phyloP scores from a whole-genome alignment of 2,329 filamentous ascomycete genomes.

The Teratosphaeria destructans region DNA sequence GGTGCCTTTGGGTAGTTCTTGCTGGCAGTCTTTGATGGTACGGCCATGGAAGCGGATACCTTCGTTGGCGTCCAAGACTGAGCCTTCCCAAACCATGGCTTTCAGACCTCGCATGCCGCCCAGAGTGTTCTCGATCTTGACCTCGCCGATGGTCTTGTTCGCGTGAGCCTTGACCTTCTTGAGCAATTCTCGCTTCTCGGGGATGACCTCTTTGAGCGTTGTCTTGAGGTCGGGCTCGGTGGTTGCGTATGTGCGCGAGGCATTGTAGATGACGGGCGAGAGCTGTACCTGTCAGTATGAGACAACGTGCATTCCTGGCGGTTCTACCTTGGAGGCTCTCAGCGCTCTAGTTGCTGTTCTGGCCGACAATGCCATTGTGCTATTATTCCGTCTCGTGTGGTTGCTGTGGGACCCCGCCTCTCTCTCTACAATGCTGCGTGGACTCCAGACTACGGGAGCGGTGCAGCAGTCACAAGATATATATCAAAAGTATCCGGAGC shows the following conservation, averaged over 20 bases:
- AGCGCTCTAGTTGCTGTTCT: constrained; percentile 53
- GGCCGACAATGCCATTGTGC: constrained; percentile 53
- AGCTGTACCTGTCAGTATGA: constrained; percentile 12
- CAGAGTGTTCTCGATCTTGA: constrained; percentile 88
- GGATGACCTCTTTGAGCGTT: constrained; percentile 72
- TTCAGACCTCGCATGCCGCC: constrained; percentile 94
- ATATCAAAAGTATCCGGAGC: neutral
- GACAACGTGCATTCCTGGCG: neutral
- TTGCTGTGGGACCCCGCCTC: constrained; percentile 1
- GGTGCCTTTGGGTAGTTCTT: constrained; percentile 82
- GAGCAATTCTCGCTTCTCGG: constrained; percentile 83
- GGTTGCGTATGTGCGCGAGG: constrained; percentile 53
- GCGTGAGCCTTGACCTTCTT: constrained; percentile 85
- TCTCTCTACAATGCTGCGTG: neutral
- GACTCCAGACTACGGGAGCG: neutral
- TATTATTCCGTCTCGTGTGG: neutral
- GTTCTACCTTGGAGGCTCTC: constrained; percentile 50
- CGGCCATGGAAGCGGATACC: constrained; percentile 96
- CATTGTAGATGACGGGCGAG: constrained; percentile 12
- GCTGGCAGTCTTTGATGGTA: constrained; percentile 96
- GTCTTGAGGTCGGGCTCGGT: constrained; percentile 84
- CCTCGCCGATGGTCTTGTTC: constrained; percentile 75
- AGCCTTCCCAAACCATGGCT: constrained; percentile 98
- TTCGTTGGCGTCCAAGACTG: constrained; percentile 90
- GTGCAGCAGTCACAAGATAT: neutral